A percentile compares a stretch with the other conserved stretches of the same genome.
These are phyloP conservation scores for Setaria viridis DNA, from an alignment of 202 grass and related monocot genomes.

Conservation along the genomic window DNA sequence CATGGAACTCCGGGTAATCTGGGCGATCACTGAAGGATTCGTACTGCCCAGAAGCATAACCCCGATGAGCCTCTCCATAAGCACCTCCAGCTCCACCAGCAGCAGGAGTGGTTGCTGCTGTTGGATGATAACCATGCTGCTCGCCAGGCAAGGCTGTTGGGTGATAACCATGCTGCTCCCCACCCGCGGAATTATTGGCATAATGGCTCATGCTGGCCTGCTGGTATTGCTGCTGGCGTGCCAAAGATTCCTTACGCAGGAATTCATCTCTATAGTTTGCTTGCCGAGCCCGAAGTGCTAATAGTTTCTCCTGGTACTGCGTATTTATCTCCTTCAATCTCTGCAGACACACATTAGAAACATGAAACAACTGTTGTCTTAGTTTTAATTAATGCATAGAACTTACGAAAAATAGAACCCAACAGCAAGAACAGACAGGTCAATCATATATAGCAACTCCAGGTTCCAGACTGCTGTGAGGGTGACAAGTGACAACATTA, in stretches of 20 bases:
- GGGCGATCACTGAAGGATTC: slow-evolving; percentile 53
- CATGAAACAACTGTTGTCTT: slow-evolving; percentile 8
- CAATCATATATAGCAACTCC: slow-evolving; percentile 18
- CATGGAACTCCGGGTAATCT: slow-evolving; percentile 69
- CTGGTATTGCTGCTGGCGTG: slow-evolving; percentile 84
- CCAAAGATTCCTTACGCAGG: slow-evolving; percentile 74
- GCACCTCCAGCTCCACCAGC: slow-evolving; percentile 43
- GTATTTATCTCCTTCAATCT: slow-evolving; percentile 89
- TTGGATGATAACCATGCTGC: slow-evolving; percentile 54
- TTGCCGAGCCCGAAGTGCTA: slow-evolving; percentile 70
- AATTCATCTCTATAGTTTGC: slow-evolving; percentile 80
- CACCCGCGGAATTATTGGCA: slow-evolving; percentile 46
- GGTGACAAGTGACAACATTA: slow-evolving; percentile 7
- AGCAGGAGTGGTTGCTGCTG: slow-evolving; percentile 21
- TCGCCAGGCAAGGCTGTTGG: slow-evolving; percentile 46
- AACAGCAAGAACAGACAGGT: background rate
- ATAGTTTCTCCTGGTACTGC: slow-evolving; percentile 78
- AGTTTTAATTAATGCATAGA: slow-evolving; percentile 17
- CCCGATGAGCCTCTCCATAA: slow-evolving; percentile 59
- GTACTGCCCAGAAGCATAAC: slow-evolving; percentile 65
- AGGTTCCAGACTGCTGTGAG: slow-evolving; percentile 7
- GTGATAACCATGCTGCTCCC: slow-evolving; percentile 58
- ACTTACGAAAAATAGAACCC: slow-evolving; percentile 7
- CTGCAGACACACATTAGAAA: slow-evolving; percentile 52
- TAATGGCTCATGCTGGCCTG: slow-evolving; percentile 61